A percentile compares a stretch with the other conserved stretches of the same genome.
These are phyloP conservation scores for Lipomyces yamanashiensis DNA, from an alignment of 805 yeast genomes.

Conservation along the genomic window DNA sequence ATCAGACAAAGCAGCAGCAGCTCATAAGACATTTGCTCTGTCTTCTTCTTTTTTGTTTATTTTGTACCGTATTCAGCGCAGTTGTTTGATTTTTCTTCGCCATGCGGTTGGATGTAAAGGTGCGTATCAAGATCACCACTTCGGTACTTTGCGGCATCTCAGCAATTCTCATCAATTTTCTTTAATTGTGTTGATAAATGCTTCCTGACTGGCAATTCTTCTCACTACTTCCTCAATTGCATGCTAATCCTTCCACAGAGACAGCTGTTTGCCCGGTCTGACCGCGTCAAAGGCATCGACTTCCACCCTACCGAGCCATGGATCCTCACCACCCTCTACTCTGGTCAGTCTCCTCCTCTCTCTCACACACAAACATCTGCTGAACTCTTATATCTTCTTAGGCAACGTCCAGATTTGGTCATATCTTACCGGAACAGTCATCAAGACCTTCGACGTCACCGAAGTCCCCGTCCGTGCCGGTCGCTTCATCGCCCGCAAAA, in stretches of 20 bases:
- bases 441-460: slow-evolving; percentile 91
- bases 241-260: slow-evolving; percentile 23
- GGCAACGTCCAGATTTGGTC: slow-evolving; percentile 95
- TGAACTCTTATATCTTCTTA: slow-evolving; percentile 53
- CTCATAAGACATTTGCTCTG: too few relatives aligned
- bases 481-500: slow-evolving; percentile 90
- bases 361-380: background rate
- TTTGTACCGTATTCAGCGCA: background rate
- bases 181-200: background rate
- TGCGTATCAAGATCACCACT: background rate
- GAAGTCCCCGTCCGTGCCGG: slow-evolving; percentile 96
- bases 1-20: too few relatives aligned
- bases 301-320: slow-evolving; percentile 98
- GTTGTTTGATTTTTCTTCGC: background rate
- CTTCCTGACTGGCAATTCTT: background rate
- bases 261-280: slow-evolving; percentile 86
- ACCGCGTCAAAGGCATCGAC: slow-evolving; percentile 96
- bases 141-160: background rate
- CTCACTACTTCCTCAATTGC: too few relatives aligned
- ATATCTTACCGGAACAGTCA: slow-evolving; percentile 74
- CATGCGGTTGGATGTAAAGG: slow-evolving; percentile 58
- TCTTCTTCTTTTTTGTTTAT: background rate
- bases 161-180: background rate
- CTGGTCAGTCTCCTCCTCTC: slow-evolving; percentile 35
- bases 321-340: slow-evolving; percentile 50